Evolutionary conservation across 805 yeast genomes (phyloP), one percentile per base, ranked within the genome.

Genomic region (Cyberlindnera sargentensis): DNA sequence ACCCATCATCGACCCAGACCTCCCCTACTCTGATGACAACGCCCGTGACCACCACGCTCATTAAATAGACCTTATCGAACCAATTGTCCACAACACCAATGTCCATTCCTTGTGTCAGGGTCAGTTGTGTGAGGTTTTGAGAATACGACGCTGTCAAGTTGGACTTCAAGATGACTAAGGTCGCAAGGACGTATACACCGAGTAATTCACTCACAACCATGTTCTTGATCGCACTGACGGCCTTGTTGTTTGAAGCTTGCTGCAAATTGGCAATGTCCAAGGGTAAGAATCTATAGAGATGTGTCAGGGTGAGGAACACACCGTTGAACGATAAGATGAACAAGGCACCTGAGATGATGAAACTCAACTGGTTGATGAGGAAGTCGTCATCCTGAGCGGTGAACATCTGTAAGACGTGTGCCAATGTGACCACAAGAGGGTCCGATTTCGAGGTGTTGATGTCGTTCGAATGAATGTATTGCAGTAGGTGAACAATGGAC

Each of bases 271-370:
- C 63, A n/a, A 67, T 49, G 35, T 61, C 60, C 7, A 62, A 47
- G 3, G 73, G 73, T 6, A 68, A 41, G 34, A 68, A 53, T 10
- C 64, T 61, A 33, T 66, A 56, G 11, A 82, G 61, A 31, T 82
- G 80, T 35, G 76, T 71, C 45, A 82, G 72, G 0, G 90, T 81
- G 34, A 72, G 63, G 39, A 72, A 59, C 1, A 83, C 89, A 43
- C 81, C 81, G 26, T 83, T 78, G 51, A 83, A 71, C 1, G 87
- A 79, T 45, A 83, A 72, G 1, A 76, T 54, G 51, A 83, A 82
- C 41, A 83, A 65, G 11, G 73, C 69, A 8, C 82, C 77, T 1
- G 86, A 77, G 11, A 82, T 55, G 3, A 77, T 48, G 45, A 82
- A 70, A 37, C 71, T 67, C 11, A 68, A 52, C 41, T 65, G 70